Evolutionary conservation across 495 filamentous ascomycete genomes (phyloP), one percentile per base, ranked within the genome.

Genomic region (Aspergillus diversus): DNA sequence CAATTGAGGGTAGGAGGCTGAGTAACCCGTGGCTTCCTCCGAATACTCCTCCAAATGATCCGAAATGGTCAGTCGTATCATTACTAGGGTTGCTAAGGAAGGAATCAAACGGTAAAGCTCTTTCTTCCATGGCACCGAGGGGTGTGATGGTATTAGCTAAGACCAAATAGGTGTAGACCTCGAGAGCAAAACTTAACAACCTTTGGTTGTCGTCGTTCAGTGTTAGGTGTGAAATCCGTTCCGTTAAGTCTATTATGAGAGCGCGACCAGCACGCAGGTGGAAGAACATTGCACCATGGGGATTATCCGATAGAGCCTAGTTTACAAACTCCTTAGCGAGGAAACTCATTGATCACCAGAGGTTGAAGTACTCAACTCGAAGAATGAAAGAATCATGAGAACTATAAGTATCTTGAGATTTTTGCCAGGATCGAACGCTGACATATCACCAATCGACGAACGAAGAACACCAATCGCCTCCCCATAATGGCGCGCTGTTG

Each of bases 131-230:
- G 31, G 48, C 48, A n/a, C 33, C 46, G 47, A 51, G 34, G 47
- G 47, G 47, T 7, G 57, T 60, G 47, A 60, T 60, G 47, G 31
- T 60, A 47, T 60, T 60, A 47, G 7, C 34, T 47, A 60, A 27
- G 32, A 60, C 57, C 32, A 60, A 5, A 39, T 51, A 60, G 6
- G 27, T 33, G 46, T 60, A 60, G 27, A 60, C 31, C 46, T 60
- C 57, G 31, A 42, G 33, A 2, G 52, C 46, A 15, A 60, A 60
- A 15, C 46, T 47, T 32, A 21, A 31, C 16, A 60, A 37, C 31
- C 42, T 50, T 6, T 12, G 31, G n/a, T 52, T 43, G 15, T 21
- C 43, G 1, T 34, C 12, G 15, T 46, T 35, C 46, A 42, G 35
- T 7, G 7, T 35, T 9, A 35, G 33, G 16, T 39, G 31, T 15